phyloP scores from a whole-genome alignment of 805 yeast genomes.

The Metschnikowia kunwiensis region DNA sequence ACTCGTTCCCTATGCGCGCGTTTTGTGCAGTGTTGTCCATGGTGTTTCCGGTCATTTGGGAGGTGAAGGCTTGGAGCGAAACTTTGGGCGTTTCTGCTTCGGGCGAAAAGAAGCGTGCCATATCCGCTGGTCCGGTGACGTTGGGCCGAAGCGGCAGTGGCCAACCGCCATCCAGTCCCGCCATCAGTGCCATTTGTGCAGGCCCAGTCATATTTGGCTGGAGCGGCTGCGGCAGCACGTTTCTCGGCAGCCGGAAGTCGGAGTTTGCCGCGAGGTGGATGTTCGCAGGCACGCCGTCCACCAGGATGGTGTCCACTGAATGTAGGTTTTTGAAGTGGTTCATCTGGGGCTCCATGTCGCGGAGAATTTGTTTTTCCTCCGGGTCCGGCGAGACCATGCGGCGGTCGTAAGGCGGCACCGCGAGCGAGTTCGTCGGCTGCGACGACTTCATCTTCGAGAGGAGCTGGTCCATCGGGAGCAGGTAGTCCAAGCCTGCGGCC shows the following conservation, averaged over 20 bases:
- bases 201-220: constrained; percentile 49
- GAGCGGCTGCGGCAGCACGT: constrained; percentile 21
- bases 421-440: background rate
- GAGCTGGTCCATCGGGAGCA: constrained; percentile 77
- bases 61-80: constrained; percentile 38
- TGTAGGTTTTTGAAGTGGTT: constrained; percentile 68
- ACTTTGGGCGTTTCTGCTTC: constrained; percentile 25
- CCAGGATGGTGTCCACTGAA: constrained; percentile 69
- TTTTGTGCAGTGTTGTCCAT: constrained; percentile 35
- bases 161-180: background rate
- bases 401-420: constrained; percentile 12
- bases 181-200: constrained; percentile 38
- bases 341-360: constrained; percentile 72
- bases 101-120: constrained; percentile 33
- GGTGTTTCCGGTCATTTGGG: constrained; percentile 41
- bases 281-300: constrained; percentile 64
- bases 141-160: constrained; percentile 22
- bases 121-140: constrained; percentile 29
- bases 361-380: constrained; percentile 68
- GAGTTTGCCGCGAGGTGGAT: constrained; percentile 35
- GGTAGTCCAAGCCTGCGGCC: constrained; percentile 47
- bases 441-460: constrained; percentile 40
- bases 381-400: constrained; percentile 35
- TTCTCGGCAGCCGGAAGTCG: constrained; percentile 13
- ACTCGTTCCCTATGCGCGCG: constrained; percentile 19